These are phyloP conservation scores for Xanthoconium stramineum DNA, from an alignment of 768 basidiomycete species.

Conservation along the genomic window DNA sequence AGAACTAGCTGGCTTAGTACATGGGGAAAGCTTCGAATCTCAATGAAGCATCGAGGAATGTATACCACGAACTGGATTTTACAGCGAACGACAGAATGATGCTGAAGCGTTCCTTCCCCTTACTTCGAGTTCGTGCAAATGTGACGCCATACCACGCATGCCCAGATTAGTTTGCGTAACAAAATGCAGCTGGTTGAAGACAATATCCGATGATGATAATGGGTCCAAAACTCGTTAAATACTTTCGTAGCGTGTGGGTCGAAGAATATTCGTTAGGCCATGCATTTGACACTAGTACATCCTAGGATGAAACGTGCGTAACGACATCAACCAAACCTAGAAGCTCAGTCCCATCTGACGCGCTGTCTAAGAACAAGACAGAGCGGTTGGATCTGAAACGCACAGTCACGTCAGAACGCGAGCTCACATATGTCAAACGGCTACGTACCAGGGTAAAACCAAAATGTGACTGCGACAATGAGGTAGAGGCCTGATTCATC, in stretches of 20 bases:
- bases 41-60: background rate
- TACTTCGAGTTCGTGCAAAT: too few species aligned
- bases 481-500: constrained; percentile 44
- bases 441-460: constrained; percentile 48
- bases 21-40: too few species aligned
- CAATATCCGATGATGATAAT: background rate
- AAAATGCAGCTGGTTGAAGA: background rate
- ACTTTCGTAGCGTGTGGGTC: background rate
- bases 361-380: constrained; percentile 6
- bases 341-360: background rate
- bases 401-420: constrained; percentile 1
- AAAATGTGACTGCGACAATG: constrained; percentile 53
- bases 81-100: too few species aligned
- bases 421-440: background rate
- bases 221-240: background rate
- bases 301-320: background rate
- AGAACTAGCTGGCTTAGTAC: background rate
- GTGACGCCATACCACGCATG: too few species aligned
- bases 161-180: too few species aligned
- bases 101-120: too few species aligned
- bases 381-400: background rate
- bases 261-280: background rate
- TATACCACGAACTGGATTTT: background rate
- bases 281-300: too few species aligned
- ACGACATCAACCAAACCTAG: background rate